These are phyloP conservation scores for Phlebiopsis flavidoalba DNA, from an alignment of 768 basidiomycete species.

Conservation along the genomic window DNA sequence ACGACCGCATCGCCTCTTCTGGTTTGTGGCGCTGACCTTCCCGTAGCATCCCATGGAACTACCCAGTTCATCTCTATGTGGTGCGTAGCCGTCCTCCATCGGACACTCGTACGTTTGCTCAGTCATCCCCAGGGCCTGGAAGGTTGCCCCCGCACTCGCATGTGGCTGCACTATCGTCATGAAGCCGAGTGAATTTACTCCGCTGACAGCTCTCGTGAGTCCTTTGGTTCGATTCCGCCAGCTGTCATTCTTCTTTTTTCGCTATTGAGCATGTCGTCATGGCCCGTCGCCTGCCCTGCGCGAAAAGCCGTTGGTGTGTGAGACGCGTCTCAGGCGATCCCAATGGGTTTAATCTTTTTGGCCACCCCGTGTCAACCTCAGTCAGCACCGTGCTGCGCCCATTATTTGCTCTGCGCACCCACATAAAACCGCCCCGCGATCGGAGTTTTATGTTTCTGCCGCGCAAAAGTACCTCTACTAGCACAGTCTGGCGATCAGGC, in stretches of 20 bases:
- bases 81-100: conserved; percentile 28
- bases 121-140: conserved; percentile 62
- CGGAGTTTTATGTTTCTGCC: too few species aligned
- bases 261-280: background rate
- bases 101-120: background rate
- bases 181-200: conserved; percentile 89
- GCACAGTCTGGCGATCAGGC: too few species aligned
- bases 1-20: background rate
- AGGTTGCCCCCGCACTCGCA: conserved; percentile 89
- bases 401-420: too few species aligned
- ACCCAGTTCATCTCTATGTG: conserved; percentile 87
- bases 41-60: conserved; percentile 86
- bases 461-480: too few species aligned
- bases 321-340: background rate
- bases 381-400: too few species aligned
- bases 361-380: too few species aligned
- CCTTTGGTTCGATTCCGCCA: background rate
- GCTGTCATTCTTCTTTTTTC: background rate
- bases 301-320: background rate
- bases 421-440: too few species aligned
- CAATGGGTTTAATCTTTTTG: too few species aligned
- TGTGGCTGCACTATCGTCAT: conserved; percentile 91
- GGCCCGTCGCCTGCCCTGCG: too few species aligned
- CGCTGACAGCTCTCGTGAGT: conserved; percentile 71
- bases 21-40: background rate